Conservation (phyloP, 1,284 basidiomycete genomes). For the Irpex sp. region DNA sequence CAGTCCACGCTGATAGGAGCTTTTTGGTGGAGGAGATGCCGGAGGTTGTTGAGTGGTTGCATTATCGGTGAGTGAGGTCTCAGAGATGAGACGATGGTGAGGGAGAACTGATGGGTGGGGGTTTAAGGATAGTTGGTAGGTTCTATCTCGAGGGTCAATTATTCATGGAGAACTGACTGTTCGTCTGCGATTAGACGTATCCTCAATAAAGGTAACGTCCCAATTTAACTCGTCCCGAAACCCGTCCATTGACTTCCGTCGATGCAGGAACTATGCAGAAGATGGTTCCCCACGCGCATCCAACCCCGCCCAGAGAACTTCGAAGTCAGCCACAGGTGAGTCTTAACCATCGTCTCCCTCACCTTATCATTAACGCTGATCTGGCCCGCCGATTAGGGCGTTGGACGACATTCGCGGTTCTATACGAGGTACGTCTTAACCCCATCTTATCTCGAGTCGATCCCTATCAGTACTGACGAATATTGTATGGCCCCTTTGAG, state of each 20-base stretch:
- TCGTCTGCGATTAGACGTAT: constrained; percentile 54
- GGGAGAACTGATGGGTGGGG: neutral
- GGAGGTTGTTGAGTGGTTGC: constrained; percentile 67
- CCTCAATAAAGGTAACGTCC: constrained; percentile 83
- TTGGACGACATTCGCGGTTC: constrained; percentile 75
- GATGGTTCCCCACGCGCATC: constrained; percentile 55
- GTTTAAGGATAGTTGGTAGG: constrained; percentile 21
- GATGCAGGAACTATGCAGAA: constrained; percentile 66
- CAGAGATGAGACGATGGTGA: too few species aligned
- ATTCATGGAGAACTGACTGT: neutral
- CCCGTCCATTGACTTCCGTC: too few species aligned
- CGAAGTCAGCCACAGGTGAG: constrained; percentile 50
- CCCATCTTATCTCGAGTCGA: too few species aligned
- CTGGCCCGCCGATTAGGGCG: constrained; percentile 44
- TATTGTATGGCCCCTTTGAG: neutral
- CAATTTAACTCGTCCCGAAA: neutral
- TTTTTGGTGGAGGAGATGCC: constrained; percentile 80
- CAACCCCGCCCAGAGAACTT: constrained; percentile 24
- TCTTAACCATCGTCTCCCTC: neutral
- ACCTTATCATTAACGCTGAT: neutral
- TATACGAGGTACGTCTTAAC: constrained; percentile 53
- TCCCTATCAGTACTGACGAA: neutral
- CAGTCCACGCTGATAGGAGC: constrained; percentile 73
- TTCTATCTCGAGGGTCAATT: constrained; percentile 1
- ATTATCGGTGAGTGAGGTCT: constrained; percentile 58